Base-by-base conservation (phyloP, 768 basidiomycete species). In the Russula ochroleuca region DNA sequence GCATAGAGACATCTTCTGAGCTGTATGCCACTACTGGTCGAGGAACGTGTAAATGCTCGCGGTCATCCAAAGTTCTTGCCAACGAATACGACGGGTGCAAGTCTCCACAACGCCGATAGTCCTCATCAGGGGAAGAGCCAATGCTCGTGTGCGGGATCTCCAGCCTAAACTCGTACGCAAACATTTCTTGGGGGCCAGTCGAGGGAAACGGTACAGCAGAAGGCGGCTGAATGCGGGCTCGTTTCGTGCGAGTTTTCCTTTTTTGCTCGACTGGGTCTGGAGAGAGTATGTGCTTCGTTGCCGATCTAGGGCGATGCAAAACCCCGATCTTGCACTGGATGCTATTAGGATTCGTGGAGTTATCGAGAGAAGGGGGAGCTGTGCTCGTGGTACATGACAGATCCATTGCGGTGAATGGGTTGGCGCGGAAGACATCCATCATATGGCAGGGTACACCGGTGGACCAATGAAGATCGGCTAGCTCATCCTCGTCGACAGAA, bases 151-250 rank as follows among this genome's bases (percentile, higher is more conserved):
- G 47, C 21, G 41, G 58, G 19, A 51, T 31, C n/a, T 62, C 55
- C 41, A 68, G 11, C 50, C 23, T 54, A 43, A 68, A 68, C 43
- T 68, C 67, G 45, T 68, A 62, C 25, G 61, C 59, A 33, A 59
- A 68, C 67, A 68, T 68, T 52, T 68, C 61, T n/a, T 59, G 61
- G 1, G 67, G 67, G 25, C 67, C 67, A 33, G 62, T 66, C 5
- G 67, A 58, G 8, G 58, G 65, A 59, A 68, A 68, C 2, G 67
- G 67, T 7, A 67, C 33, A 25, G 57, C 41, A 23, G 40, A 40
- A 51, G 53, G 33, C 15, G 64, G 47, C 21, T 67, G 64, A 19
- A 49, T 56, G 59, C 66, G 64, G 8, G 57, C 54, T 38, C 66
- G 66, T 38, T 64, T 67, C 41, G 41, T 31, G 48, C 66, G 64